Percentiles rank a stretch among this genome's conserved stretches.
These are phyloP conservation scores for Chamaecyparis obtusa DNA, from an alignment of 75 land plant species.

Conservation along the genomic window DNA sequence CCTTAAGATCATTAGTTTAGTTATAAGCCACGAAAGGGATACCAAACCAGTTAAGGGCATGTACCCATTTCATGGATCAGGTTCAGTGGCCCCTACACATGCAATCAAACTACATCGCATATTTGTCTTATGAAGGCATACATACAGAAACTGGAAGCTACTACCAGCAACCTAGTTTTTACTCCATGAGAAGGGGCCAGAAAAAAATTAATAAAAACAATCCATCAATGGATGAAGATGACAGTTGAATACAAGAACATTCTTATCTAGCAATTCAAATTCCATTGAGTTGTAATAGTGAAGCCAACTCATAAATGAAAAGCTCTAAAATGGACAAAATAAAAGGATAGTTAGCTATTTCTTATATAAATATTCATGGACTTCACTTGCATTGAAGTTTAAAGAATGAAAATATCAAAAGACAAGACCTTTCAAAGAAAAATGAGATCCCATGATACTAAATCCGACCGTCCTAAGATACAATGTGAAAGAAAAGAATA, in stretches of 20 bases:
- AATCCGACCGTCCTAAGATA: no score
- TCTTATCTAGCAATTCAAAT: no score
- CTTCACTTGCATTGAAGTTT: no score
- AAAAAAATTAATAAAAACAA: background rate
- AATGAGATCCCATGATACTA: no score
- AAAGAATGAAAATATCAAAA: no score
- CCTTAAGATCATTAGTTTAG: background rate
- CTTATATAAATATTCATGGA: no score
- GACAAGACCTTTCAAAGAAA: no score
- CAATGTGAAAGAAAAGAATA: no score
- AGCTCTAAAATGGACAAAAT: no score
- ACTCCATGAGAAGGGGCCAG: background rate
- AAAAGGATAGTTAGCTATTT: no score
- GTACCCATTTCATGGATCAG: constrained; percentile 5
- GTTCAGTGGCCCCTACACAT: background rate
- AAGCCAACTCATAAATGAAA: no score
- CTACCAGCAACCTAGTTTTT: background rate
- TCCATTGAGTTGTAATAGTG: no score
- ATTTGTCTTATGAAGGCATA: background rate
- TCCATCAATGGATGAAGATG: background rate
- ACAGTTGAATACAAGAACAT: background rate
- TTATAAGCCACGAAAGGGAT: background rate
- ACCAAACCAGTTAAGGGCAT: background rate
- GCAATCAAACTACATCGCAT: background rate
- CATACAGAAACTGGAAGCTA: background rate